phyloP scores from a whole-genome alignment of 1,284 basidiomycete species.

The Naganishia cerealis region DNA sequence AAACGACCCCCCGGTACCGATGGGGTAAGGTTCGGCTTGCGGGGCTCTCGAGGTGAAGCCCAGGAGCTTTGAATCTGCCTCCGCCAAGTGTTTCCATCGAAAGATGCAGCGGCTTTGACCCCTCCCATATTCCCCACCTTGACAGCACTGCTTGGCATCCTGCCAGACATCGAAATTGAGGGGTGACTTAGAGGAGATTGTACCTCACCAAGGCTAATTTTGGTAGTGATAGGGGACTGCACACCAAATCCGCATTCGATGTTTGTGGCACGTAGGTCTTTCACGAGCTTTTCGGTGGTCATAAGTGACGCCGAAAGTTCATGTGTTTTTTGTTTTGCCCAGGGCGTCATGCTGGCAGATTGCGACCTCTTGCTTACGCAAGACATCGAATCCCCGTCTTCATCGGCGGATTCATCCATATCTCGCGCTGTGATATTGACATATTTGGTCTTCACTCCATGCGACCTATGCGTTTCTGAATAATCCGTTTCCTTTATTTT shows the following conservation, averaged over 20 bases:
- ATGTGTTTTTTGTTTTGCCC: background rate
- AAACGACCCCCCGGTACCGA: constrained; percentile 15
- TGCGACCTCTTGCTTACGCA: background rate
- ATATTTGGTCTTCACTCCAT: background rate
- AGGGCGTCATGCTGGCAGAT: constrained; percentile 11
- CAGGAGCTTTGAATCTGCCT: background rate
- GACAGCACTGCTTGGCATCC: background rate
- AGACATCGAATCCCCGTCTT: background rate
- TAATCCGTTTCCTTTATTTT: too few species aligned
- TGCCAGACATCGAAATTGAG: background rate
- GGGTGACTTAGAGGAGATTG: background rate
- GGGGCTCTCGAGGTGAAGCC: background rate
- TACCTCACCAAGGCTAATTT: background rate
- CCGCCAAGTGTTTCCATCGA: constrained; percentile 8
- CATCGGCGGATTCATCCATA: background rate
- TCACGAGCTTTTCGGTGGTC: background rate
- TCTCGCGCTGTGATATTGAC: background rate
- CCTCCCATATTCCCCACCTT: background rate
- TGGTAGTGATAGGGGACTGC: background rate
- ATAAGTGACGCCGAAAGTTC: background rate
- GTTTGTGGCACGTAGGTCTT: background rate
- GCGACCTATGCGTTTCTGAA: too few species aligned
- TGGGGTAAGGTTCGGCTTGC: constrained; percentile 3
- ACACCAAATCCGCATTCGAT: background rate
- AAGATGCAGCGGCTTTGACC: background rate